Conservation (phyloP, 2,329 filamentous ascomycete species). For the Plectosphaerella cucumerina region DNA sequence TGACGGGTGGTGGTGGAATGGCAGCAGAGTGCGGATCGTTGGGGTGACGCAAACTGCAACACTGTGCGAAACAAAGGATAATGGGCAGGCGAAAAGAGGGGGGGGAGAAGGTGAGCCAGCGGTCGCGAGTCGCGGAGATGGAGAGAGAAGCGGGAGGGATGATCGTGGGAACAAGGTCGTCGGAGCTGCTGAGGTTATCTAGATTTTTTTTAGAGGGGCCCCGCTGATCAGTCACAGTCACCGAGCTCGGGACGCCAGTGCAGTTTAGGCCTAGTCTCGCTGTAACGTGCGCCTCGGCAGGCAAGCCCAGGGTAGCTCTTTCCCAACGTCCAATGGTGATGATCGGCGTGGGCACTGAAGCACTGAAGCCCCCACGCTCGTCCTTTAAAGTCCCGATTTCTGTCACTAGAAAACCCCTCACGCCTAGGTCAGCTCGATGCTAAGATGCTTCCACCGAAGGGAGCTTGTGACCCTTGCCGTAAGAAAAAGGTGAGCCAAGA, state of each 20-base stretch:
- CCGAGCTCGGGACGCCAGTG: no score
- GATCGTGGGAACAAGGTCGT: neutral
- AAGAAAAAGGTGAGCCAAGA: neutral
- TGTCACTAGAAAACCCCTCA: no score
- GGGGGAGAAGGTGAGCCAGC: neutral
- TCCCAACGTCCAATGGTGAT: no score
- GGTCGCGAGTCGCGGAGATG: neutral
- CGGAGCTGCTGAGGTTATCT: neutral
- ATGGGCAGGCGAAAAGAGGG: neutral
- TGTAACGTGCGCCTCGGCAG: no score
- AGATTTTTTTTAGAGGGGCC: no score
- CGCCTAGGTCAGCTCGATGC: no score
- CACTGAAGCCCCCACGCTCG: no score
- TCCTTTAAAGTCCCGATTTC: no score
- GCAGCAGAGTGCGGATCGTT: constrained; percentile 1
- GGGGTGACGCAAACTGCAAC: neutral
- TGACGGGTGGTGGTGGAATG: neutral
- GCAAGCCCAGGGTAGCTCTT: no score
- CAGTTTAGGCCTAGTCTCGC: no score
- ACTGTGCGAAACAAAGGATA: neutral
- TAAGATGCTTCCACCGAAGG: neutral
- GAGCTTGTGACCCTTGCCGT: neutral
- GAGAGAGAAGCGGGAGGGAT: neutral
- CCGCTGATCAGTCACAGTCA: no score
- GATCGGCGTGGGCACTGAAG: no score